These are phyloP conservation scores for Picochlorum costavermella DNA, from an alignment of 139 green algal species.

Conservation along the genomic window DNA sequence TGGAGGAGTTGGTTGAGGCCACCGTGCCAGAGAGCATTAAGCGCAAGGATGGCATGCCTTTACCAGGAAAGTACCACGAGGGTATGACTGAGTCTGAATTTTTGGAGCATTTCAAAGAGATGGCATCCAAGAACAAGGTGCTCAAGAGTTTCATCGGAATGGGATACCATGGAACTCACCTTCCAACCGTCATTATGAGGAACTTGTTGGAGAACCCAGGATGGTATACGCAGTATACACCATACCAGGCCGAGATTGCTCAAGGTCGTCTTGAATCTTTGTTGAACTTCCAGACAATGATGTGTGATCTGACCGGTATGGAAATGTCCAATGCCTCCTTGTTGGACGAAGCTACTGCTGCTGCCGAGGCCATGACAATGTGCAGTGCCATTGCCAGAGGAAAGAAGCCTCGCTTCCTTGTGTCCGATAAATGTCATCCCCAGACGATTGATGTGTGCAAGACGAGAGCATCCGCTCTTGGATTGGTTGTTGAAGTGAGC, in stretches of 20 bases:
- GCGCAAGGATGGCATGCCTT: slow-evolving; percentile 64
- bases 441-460: slow-evolving; percentile 95
- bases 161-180: slow-evolving; percentile 93
- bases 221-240: slow-evolving; percentile 99
- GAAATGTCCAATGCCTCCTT: slow-evolving; percentile 88
- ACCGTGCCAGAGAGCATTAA: slow-evolving; percentile 89
- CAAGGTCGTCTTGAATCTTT: slow-evolving; percentile 91
- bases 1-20: slow-evolving; percentile 86
- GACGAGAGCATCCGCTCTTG: slow-evolving; percentile 91
- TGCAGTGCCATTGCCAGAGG: slow-evolving; percentile 81
- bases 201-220: slow-evolving; percentile 99
- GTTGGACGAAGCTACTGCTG: slow-evolving; percentile 96
- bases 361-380: slow-evolving; percentile 99
- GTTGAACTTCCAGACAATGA: slow-evolving; percentile 98
- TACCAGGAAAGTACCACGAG: slow-evolving; percentile 67
- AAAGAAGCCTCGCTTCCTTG: slow-evolving; percentile 97
- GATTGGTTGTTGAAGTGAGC: slow-evolving; percentile 72
- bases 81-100: slow-evolving; percentile 85
- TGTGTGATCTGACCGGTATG: slow-evolving; percentile 93
- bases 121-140: slow-evolving; percentile 96
- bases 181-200: slow-evolving; percentile 90
- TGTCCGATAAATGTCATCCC: slow-evolving; percentile 93
- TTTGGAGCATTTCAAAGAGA: slow-evolving; percentile 79
- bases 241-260: slow-evolving; percentile 95
- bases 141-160: slow-evolving; percentile 94